Evolutionary conservation across 495 filamentous ascomycete species (phyloP), one percentile per base, ranked within the genome.

Genomic region (Hyaloscypha variabilis): DNA sequence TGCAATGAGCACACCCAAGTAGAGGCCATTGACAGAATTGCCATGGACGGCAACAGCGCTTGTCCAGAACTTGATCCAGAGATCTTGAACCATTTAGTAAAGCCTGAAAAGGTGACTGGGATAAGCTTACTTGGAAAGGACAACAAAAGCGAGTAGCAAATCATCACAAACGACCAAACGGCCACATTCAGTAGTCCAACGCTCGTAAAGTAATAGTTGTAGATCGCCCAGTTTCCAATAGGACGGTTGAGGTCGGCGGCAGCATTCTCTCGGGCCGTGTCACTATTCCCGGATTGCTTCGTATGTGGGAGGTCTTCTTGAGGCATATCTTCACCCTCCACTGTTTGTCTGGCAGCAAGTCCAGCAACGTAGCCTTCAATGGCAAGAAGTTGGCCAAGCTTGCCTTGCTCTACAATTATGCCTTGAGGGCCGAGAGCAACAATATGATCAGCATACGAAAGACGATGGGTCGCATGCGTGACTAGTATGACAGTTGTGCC

Each of bases 391-490:
- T 77, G 67, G 29, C 73, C 66, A 66, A 83, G 85, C 52, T 67
- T 77, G 30, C 84, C 84, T 72, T 86, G 83, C 63, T 86, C 83
- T 3, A 55, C 36, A 31, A 85, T 75, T 10, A 70, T 71, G 19
- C 84, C 84, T 2, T 77, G 69, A 23, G 72, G 66, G 36, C 78
- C 73, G 24, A 87, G 73, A 0, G 79, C 81, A 23, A 85, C 72
- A 30, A 85, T 81, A 30, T 84, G 77, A 63, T 86, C 82, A 21
- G 81, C 74, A 61, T 77, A 82, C 3, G 83, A 77, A 23, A 83
- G 77, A 46, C 82, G 80, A 64, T 79, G 78, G 6, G 80, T 78
- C 56, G 71, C 63, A 49, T 68, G 67, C 8, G 62, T 65, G 13
- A 76, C 63, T 39, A 88, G 71, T 11, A 90, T 73, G 2, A 88